These are phyloP conservation scores for Puya raimondii DNA, from an alignment of 176 grass and related monocot genomes.

Conservation along the genomic window DNA sequence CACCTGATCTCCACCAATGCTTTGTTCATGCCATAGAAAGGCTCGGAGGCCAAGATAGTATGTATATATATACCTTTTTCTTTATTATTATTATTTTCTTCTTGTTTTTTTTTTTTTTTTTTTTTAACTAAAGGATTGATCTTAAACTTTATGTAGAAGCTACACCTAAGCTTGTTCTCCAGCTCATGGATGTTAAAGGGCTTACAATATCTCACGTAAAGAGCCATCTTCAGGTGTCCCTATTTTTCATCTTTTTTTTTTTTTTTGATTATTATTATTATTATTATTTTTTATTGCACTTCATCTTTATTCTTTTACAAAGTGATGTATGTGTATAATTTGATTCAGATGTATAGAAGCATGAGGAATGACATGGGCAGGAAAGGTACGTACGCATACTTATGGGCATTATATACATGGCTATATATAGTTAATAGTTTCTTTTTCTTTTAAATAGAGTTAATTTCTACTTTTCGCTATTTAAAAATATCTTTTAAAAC, in stretches of 20 bases:
- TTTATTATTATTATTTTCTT: neutral
- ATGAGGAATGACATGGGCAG: slow-evolving; percentile 72
- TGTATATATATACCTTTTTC: neutral
- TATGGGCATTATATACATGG: no score
- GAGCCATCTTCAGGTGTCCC: neutral
- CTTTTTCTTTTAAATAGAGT: no score
- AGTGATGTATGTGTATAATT: neutral
- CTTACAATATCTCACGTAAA: neutral
- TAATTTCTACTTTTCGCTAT: no score
- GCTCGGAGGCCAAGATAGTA: neutral
- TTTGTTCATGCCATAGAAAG: neutral
- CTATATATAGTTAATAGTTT: no score
- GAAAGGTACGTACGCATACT: slow-evolving; percentile 32
- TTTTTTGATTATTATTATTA: neutral
- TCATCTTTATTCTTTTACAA: neutral
- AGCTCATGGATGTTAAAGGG: slow-evolving; percentile 2
- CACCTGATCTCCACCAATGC: neutral
- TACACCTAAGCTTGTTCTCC: neutral
- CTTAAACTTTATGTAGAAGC: neutral
- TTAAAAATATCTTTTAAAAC: no score
- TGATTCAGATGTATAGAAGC: slow-evolving; percentile 84
- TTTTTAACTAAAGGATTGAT: neutral
- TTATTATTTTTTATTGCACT: neutral
- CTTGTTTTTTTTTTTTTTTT: neutral
- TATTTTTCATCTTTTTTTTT: neutral